These are phyloP conservation scores for Fusarium duplospermum DNA, from an alignment of 2,329 filamentous ascomycete species.

Conservation along the genomic window DNA sequence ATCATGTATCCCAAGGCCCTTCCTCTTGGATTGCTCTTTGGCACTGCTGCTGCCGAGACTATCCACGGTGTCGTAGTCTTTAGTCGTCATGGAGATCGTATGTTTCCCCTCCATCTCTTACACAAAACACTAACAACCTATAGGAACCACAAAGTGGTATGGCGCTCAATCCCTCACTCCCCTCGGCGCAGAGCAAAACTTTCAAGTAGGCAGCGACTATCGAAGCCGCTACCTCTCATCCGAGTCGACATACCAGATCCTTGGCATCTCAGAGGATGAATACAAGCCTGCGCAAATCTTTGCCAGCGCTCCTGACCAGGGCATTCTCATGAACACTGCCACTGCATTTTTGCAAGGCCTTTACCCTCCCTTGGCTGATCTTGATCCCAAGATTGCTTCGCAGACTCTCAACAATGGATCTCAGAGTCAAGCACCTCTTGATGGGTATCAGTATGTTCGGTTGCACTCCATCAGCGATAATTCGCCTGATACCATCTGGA, in stretches of 20 bases:
- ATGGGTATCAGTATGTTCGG: slow-evolving; percentile 51
- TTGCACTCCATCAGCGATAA: slow-evolving; percentile 47
- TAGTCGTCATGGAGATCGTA: slow-evolving; percentile 50
- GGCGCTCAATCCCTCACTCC: slow-evolving; percentile 48
- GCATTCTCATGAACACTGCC: slow-evolving; percentile 50
- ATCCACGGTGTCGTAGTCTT: slow-evolving; percentile 50
- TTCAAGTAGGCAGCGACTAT: slow-evolving; percentile 43
- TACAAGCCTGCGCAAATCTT: slow-evolving; percentile 48
- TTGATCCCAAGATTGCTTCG: slow-evolving; percentile 42
- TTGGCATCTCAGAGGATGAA: slow-evolving; percentile 48
- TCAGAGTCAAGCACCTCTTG: slow-evolving; percentile 44
- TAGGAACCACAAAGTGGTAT: slow-evolving; percentile 52
- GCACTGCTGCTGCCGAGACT: slow-evolving; percentile 42
- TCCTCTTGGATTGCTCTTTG: slow-evolving; percentile 8
- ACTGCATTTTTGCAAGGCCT: slow-evolving; percentile 52
- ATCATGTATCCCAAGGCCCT: slow-evolving; percentile 20
- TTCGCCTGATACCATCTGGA: slow-evolving; percentile 51
- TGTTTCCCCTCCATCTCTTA: slow-evolving; percentile 7
- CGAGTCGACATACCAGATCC: slow-evolving; percentile 44
- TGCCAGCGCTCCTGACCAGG: slow-evolving; percentile 48
- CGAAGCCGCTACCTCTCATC: slow-evolving; percentile 40
- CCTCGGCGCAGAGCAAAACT: slow-evolving; percentile 50
- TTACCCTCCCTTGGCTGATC: slow-evolving; percentile 48
- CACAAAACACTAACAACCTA: not conserved
- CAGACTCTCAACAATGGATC: slow-evolving; percentile 48